Evolutionary conservation across 495 filamentous ascomycete species (phyloP).

Genomic region (Tricharina praecox): DNA sequence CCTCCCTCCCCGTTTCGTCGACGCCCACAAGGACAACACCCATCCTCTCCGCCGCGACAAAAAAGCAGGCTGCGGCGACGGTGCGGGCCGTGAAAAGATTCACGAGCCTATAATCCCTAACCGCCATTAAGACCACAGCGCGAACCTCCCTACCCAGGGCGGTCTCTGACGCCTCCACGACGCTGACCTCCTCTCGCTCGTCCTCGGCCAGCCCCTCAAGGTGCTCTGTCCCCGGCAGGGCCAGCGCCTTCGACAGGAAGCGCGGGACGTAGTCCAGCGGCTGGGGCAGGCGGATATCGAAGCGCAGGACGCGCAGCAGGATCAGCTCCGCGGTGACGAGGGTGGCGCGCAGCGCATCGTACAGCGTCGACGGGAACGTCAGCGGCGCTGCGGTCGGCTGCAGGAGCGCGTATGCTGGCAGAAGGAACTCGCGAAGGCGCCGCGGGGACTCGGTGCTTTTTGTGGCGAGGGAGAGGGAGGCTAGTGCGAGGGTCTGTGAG

Average conservation of each 20-base stretch:
- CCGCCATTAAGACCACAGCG: slow-evolving; percentile 25
- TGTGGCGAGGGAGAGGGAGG: slow-evolving; percentile 31
- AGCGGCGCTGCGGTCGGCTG: slow-evolving; percentile 26
- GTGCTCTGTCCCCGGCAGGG: slow-evolving; percentile 23
- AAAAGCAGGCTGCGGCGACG: slow-evolving; percentile 29
- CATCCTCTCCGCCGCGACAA: slow-evolving; percentile 23
- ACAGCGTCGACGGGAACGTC: slow-evolving; percentile 29
- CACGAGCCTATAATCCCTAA: slow-evolving; percentile 26
- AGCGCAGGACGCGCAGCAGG: slow-evolving; percentile 30
- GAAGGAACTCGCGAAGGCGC: slow-evolving; percentile 31
- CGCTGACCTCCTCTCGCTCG: slow-evolving; percentile 29
- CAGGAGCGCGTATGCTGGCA: slow-evolving; percentile 30
- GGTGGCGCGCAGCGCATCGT: slow-evolving; percentile 31
- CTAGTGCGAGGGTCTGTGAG: slow-evolving; percentile 29
- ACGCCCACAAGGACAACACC: slow-evolving; percentile 14
- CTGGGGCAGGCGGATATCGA: slow-evolving; percentile 29
- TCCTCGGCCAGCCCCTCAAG: slow-evolving; percentile 24
- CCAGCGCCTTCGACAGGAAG: slow-evolving; percentile 28
- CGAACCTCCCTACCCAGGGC: slow-evolving; percentile 27
- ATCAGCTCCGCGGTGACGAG: slow-evolving; percentile 31
- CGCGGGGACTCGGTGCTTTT: slow-evolving; percentile 33
- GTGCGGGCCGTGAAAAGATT: slow-evolving; percentile 30
- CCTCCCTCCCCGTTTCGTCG: slow-evolving; percentile 7
- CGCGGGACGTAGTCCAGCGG: slow-evolving; percentile 31
- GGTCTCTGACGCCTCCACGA: slow-evolving; percentile 29